Conservation (phyloP, 306 rosid species). For the Lagenaria siceraria region DNA sequence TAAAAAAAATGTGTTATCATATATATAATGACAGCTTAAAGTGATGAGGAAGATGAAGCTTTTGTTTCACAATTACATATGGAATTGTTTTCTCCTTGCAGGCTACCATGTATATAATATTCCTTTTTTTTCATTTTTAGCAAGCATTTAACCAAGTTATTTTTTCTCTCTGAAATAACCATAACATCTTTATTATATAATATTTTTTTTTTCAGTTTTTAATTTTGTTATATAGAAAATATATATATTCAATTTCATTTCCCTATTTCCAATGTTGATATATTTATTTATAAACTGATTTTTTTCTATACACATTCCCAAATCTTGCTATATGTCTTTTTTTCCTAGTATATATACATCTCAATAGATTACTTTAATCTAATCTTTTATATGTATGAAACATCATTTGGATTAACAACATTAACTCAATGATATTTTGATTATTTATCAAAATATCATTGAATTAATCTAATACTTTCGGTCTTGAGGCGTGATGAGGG, state of each 20-base stretch:
- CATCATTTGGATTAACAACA: background rate
- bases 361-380: background rate
- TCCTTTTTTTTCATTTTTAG: background rate
- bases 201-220: background rate
- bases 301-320: too few species aligned
- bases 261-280: background rate
- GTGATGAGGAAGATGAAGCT: background rate
- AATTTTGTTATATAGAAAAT: background rate
- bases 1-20: background rate
- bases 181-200: background rate
- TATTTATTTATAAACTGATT: background rate
- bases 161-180: background rate
- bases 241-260: too few species aligned
- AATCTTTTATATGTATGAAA: too few species aligned
- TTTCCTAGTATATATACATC: background rate
- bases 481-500: too few species aligned
- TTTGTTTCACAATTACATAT: background rate
- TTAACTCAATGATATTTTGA: background rate
- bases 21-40: background rate
- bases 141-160: background rate
- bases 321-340: background rate
- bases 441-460: too few species aligned
- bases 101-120: constrained; percentile 3
- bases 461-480: too few species aligned
- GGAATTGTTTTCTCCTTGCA: background rate